Evolutionary conservation across 2,329 filamentous ascomycete species (phyloP).

Genomic region (Davidsoniella neocaledoniae): DNA sequence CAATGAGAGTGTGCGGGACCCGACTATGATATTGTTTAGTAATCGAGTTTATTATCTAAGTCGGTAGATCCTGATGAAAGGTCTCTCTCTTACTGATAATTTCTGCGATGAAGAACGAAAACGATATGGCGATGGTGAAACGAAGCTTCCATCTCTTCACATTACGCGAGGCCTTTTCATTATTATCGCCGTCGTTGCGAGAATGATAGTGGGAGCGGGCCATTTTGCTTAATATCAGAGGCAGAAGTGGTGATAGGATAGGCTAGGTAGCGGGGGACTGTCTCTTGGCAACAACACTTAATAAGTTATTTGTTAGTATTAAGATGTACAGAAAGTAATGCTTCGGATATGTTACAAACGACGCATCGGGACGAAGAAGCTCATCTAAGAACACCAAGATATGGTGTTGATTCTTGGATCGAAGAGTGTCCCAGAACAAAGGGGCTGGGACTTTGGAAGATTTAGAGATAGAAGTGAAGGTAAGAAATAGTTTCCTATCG

Average conservation of each 20-base stretch:
- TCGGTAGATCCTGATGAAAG: constrained; percentile 1
- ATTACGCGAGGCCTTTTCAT: not conserved
- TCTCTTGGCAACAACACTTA: too few relatives aligned
- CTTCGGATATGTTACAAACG: too few relatives aligned
- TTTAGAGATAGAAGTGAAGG: too few relatives aligned
- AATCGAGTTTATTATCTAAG: constrained; percentile 4
- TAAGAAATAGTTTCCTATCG: too few relatives aligned
- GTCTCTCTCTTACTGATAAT: constrained; percentile 24
- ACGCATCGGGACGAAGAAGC: too few relatives aligned
- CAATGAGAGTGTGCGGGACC: constrained; percentile 53
- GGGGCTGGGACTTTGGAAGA: too few relatives aligned
- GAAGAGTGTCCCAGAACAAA: too few relatives aligned
- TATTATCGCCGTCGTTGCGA: not conserved
- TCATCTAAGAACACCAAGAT: too few relatives aligned
- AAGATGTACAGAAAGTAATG: too few relatives aligned
- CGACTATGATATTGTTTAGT: constrained; percentile 26
- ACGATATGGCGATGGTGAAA: constrained; percentile 31
- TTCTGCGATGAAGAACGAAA: constrained; percentile 35
- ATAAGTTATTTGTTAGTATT: too few relatives aligned
- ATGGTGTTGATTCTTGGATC: too few relatives aligned
- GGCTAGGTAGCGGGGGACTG: too few relatives aligned
- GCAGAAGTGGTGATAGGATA: not conserved
- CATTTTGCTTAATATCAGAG: not conserved
- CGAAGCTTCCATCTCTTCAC: constrained; percentile 28
- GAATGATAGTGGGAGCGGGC: not conserved